Base-by-base conservation (phyloP, 805 yeast genomes). In the Yamadazyma sp. region DNA sequence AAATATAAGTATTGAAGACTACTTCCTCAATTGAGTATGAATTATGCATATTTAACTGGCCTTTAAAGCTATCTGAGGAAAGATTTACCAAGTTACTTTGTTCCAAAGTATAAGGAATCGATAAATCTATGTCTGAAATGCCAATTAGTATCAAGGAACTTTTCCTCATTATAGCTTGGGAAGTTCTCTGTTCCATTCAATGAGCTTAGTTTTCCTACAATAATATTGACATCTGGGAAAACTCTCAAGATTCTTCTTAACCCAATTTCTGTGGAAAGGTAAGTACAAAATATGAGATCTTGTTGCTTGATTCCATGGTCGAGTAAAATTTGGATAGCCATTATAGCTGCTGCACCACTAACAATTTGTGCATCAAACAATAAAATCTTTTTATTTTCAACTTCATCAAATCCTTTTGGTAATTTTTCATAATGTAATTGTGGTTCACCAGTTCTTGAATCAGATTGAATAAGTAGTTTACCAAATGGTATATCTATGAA, bases 301-400 rank as follows among this genome's bases (percentile, higher is more conserved):
- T 69, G 62, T 31, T 75, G 72, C 7, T 56, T 48, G 15, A 86
- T 81, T 5, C 81, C 83, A 53, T 91, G 94, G 52, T 91, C 98
- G 11, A 85, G 47, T 31, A 91, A 62, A 3, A 91, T 88, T 49
- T 87, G 93, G 29, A 86, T 76, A 0, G 97, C 95, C 98, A 91
- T 93, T 27, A 87, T 83, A 1, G 89, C 81, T 0, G 95, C 95
- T 0, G 96, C 95, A 2, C 98, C 98, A 20, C 95, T 80, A 21
- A 86, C 81, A 31, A 87, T 70, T 55, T 91, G 96, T 0, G 95
- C 86, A 53, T 91, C 97, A 51, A 86, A 76, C 31, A 91, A 59
- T 7, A 91, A 59, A 1, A 86, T 77, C 41, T 73, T 76, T 23
- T 63, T 56, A 26, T 51, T 42, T 1, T 32, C 25, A 0, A 38